A percentile compares a stretch with the other conserved stretches of the same genome.
Conservation (phyloP, 23 red algal species). For the Gracilaria gracilis region DNA sequence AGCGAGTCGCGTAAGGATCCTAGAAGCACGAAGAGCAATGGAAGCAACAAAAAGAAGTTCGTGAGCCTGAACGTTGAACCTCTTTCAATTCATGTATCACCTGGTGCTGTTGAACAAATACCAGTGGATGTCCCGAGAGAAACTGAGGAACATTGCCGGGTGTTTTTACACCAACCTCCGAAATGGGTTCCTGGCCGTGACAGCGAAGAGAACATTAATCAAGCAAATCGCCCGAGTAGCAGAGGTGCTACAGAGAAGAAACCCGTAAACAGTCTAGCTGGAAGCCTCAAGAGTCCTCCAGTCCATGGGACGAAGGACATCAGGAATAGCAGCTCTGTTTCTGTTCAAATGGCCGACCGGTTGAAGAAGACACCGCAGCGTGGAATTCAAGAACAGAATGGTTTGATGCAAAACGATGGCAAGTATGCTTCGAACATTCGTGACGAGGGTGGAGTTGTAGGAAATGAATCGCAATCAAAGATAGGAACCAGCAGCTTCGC, state of each 20-base stretch:
- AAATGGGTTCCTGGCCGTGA: constrained; percentile 28
- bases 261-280: neutral
- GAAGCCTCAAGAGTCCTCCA: neutral
- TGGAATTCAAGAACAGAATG: neutral
- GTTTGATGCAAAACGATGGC: neutral
- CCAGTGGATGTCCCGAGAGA: neutral
- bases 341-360: neutral
- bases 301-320: neutral
- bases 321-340: neutral
- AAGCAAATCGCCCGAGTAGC: neutral
- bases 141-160: constrained; percentile 11
- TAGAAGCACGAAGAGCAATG: neutral
- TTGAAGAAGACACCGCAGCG: neutral
- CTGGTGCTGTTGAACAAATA: constrained; percentile 20
- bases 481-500: no score
- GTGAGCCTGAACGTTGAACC: neutral
- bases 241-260: neutral
- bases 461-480: no score
- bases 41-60: neutral
- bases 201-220: neutral
- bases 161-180: constrained; percentile 23
- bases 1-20: neutral
- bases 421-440: neutral
- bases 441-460: neutral
- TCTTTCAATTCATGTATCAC: constrained; percentile 11